These are phyloP conservation scores for Xylariaceae sp. DNA, from an alignment of 2,329 filamentous ascomycete species.

Conservation along the genomic window DNA sequence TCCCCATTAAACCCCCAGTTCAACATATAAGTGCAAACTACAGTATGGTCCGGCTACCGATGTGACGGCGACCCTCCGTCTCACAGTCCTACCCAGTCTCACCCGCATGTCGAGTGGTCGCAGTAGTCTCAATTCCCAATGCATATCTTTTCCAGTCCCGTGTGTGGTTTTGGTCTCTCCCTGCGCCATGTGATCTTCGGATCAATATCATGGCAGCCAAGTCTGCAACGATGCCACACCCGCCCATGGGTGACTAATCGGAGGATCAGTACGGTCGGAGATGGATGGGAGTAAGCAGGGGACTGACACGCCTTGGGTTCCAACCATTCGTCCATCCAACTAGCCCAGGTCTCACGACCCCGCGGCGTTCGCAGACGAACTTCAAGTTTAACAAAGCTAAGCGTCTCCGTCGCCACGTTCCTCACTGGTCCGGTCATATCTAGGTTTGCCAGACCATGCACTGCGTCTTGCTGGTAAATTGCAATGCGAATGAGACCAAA, in stretches of 20 bases:
- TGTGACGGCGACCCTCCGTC: background rate
- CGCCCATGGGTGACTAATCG: constrained; percentile 1
- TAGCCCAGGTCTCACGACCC: constrained; percentile 3
- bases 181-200: constrained; percentile 2
- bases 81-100: background rate
- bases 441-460: constrained; percentile 1
- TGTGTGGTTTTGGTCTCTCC: background rate
- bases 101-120: constrained; percentile 3
- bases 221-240: background rate
- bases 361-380: constrained; percentile 14
- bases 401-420: background rate
- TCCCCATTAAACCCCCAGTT: too few relatives aligned
- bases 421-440: background rate
- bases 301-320: background rate
- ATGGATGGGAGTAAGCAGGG: constrained; percentile 4
- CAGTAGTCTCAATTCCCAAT: constrained; percentile 3
- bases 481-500: background rate
- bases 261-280: constrained; percentile 9
- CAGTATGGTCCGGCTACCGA: background rate
- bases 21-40: too few relatives aligned
- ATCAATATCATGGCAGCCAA: background rate
- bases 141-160: constrained; percentile 3
- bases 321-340: constrained; percentile 1
- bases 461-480: background rate
- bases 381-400: background rate